Evolutionary conservation across 257 asterid genomes (phyloP).

Genomic region (Eucommia ulmoides): DNA sequence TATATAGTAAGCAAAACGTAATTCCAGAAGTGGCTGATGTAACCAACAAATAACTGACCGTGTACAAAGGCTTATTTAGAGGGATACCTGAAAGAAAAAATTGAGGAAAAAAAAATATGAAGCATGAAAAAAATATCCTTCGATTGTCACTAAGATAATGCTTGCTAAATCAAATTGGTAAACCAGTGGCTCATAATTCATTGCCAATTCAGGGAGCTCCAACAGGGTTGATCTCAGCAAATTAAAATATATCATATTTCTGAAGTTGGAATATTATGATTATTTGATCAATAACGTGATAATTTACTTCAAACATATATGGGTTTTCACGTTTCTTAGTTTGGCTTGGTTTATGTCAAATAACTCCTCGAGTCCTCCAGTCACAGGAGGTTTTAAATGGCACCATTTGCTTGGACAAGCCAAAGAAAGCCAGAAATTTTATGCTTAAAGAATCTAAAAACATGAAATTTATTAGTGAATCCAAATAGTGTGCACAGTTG

Average conservation of each 20-base stretch:
- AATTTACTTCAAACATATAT: neutral
- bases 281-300: neutral
- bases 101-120: too few species aligned
- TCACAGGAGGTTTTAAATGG: neutral
- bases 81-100: conserved; percentile 57
- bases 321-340: neutral
- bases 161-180: too few species aligned
- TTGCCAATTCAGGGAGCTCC: neutral
- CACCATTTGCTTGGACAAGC: neutral
- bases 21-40: conserved; percentile 71
- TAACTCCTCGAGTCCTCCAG: neutral
- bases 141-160: too few species aligned
- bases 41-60: conserved; percentile 61
- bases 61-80: conserved; percentile 66
- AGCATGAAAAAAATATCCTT: too few species aligned
- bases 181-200: neutral
- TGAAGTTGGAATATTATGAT: neutral
- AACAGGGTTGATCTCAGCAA: neutral
- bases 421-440: neutral
- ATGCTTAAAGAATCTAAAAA: neutral
- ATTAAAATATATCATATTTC: too few species aligned
- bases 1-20: conserved; percentile 57
- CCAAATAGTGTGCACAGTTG: neutral
- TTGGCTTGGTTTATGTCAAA: too few species aligned
- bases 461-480: neutral